phyloP scores from a whole-genome alignment of 2,329 filamentous ascomycete species.

The Pestalotiopsis sp. region DNA sequence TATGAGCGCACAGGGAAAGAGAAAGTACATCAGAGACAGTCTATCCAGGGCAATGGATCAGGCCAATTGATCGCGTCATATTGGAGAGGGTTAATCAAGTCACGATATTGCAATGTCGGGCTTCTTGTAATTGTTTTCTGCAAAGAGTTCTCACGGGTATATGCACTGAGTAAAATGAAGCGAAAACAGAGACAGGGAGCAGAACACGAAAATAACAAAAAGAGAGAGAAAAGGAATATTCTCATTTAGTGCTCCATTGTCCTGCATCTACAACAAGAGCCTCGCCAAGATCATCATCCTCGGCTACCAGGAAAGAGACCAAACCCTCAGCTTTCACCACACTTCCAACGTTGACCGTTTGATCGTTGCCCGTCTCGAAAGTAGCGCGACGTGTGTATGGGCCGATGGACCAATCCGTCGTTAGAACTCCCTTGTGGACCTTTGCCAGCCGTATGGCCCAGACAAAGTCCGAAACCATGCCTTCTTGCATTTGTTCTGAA shows the following conservation, averaged over 20 bases:
- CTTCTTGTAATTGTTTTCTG: no score
- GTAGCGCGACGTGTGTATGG: background rate
- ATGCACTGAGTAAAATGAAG: no score
- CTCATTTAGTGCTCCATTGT: background rate
- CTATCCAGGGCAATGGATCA: background rate
- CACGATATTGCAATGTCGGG: no score
- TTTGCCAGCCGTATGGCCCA: background rate
- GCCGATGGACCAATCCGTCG: background rate
- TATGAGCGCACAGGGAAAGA: background rate
- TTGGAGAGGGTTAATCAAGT: no score
- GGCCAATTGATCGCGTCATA: background rate
- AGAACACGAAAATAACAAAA: no score
- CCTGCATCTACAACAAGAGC: background rate
- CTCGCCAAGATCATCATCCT: background rate
- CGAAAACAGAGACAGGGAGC: no score
- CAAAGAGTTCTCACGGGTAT: no score
- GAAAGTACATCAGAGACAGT: background rate
- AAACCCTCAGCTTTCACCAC: background rate
- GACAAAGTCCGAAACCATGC: background rate
- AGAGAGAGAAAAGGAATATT: no score
- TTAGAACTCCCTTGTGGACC: background rate
- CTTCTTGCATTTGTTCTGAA: background rate
- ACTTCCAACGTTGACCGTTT: background rate
- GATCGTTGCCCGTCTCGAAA: background rate
- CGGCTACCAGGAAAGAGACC: background rate